Evolutionary conservation across 441 rosid genomes (phyloP), one percentile per base, ranked within the genome.

Genomic region (Codiaeum variegatum): DNA sequence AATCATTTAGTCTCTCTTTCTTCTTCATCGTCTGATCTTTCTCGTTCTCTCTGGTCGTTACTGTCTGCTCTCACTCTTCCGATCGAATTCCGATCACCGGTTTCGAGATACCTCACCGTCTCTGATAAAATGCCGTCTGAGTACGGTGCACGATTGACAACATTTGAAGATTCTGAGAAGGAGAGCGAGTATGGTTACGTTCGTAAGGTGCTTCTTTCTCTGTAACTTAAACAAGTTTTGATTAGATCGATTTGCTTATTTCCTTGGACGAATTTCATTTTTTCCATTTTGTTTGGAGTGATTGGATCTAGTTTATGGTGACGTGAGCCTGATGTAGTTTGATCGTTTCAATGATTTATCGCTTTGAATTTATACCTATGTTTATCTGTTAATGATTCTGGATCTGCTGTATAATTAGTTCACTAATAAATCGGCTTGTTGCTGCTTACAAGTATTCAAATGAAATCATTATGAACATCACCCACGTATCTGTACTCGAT

Each of bases 131-230:
- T 96, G 98, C 92, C 98, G 78, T 81, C 98, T 10, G 90, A 83
- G 62, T 89, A 96, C 83, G 96, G 90, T 83, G 91, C 89, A 44
- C 87, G 94, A 67, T 79, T 96, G 79, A 96, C 98, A 24, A 90
- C 99, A 23, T 96, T 96, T 73, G 99, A 96, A 82, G 99, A 96
- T 70, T 80, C 91, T 42, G 97, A 96, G 87, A 93, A 93, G 83
- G 99, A 96, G 88, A 93, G 98, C 85, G 97, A 96, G 88, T 93
- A 89, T 76, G 98, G 99, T 70, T 92, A 93, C 69, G 96, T 96
- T 75, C 99, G 98, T 69, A 93, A 96, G 97, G 99, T 96, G 73
- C 46, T 62, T 59, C 0, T 10, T 51, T 36, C 8, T 29, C 21
- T 34, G 19, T 29, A 10, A 44, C 18, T 47, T 34, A 1, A 21